Conservation (phyloP, 2,329 filamentous ascomycete genomes). For the Cladophialophora bantiana region DNA sequence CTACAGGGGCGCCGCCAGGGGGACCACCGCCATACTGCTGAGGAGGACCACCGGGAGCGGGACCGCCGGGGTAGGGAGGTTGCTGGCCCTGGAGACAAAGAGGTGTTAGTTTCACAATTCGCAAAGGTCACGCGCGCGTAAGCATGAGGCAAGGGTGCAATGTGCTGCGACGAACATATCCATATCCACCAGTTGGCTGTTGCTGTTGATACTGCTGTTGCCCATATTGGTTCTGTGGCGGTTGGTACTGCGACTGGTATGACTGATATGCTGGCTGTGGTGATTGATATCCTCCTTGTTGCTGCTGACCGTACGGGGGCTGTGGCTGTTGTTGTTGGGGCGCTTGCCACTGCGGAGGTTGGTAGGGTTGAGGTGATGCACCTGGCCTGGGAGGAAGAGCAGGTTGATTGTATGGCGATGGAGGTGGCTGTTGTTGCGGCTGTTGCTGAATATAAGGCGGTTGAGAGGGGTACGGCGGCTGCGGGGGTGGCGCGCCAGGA, state of each 20-base stretch:
- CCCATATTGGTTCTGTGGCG: constrained; percentile 42
- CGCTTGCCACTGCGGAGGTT: constrained; percentile 49
- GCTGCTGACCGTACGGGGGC: constrained; percentile 44
- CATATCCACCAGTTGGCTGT: constrained; percentile 46
- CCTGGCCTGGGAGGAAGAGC: constrained; percentile 45
- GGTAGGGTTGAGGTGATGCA: constrained; percentile 48
- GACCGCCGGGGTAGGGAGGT: constrained; percentile 46
- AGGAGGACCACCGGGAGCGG: constrained; percentile 43
- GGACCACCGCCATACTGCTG: constrained; percentile 41
- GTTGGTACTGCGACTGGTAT: constrained; percentile 38
- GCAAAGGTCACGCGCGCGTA: neutral
- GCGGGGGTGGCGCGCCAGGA: constrained; percentile 39
- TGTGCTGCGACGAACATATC: constrained; percentile 42
- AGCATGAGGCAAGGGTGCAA: constrained; percentile 16
- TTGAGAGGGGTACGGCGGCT: constrained; percentile 48
- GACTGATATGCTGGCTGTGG: constrained; percentile 36
- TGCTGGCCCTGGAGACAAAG: constrained; percentile 36
- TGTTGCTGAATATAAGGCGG: constrained; percentile 45
- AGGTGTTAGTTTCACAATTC: constrained; percentile 22
- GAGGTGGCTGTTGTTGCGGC: constrained; percentile 36
- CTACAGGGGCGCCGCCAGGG: constrained; percentile 43
- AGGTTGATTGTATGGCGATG: constrained; percentile 46
- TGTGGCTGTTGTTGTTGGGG: constrained; percentile 50
- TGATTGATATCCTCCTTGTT: constrained; percentile 33
- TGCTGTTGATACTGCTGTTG: constrained; percentile 48